Evolutionary conservation across 306 rosid genomes (phyloP), one percentile per base, ranked within the genome.

Genomic region (Astragalus membranaceus): DNA sequence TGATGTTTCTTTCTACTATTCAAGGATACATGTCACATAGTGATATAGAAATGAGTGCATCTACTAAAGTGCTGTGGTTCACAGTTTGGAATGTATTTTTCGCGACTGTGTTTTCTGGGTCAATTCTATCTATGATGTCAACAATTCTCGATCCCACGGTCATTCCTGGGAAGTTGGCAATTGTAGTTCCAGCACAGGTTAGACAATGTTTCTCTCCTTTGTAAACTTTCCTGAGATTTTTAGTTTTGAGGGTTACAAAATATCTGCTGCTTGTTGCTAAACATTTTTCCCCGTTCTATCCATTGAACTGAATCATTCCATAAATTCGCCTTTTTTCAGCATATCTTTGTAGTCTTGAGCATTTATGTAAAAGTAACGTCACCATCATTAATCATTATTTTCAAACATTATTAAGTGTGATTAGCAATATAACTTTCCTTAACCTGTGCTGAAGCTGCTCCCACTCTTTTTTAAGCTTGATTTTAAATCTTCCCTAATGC

Each of bases 171-270:
- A 94, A 63, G 76, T 81, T 94, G 72, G 99, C 89, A 30, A 59
- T 77, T 77, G 81, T 84, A 16, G 99, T 94, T 78, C 99, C 99
- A 8, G 92, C 86, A 20, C 99, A 94, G 97, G 97, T 94, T 75
- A 81, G 85, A 73, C 49, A 20, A 57, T 78, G 41, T 72, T 71
- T 69, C 63, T 72, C 72, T 67, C 62, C 20, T 11, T 50, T 68
- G 39, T 56, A 13, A 56, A n/a, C n/a, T 64, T 64, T 32, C 46
- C 44, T 67, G 10, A 65, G 69, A 23, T 29, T 30, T 61, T 17
- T 64, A 46, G 32, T 17, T 48, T 59, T 48, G 23, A 39, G 61
- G 48, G 60, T 54, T 56, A 39, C 14, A 47, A 26, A 71, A 41
- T 33, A 1, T 1, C 86, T 92, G 12, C 86, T 82, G 55, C 86